phyloP scores from a whole-genome alignment of 2,329 filamentous ascomycete genomes.

The Xylariaceae sp. region DNA sequence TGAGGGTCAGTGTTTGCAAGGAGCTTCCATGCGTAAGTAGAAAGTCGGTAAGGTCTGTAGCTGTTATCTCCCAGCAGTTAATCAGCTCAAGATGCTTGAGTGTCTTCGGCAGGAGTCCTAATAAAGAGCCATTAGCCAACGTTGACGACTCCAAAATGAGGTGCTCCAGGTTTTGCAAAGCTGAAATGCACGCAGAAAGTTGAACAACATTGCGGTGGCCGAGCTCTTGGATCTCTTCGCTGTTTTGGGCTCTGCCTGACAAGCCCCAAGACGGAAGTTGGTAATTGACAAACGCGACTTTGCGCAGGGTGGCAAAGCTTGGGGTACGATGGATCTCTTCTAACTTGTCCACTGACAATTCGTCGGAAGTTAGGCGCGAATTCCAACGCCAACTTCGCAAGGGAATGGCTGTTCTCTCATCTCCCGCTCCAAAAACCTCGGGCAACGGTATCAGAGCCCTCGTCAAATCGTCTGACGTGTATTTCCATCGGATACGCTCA shows the following conservation, averaged over 20 bases:
- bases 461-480: slow-evolving; percentile 63
- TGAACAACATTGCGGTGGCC: slow-evolving; percentile 37
- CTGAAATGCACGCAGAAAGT: slow-evolving; percentile 51
- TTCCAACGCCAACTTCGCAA: slow-evolving; percentile 66
- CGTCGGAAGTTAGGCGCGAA: slow-evolving; percentile 52
- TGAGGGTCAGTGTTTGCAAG: slow-evolving; percentile 69
- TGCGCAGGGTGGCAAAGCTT: slow-evolving; percentile 59
- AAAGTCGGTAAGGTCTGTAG: slow-evolving; percentile 66
- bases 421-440: slow-evolving; percentile 44
- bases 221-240: slow-evolving; percentile 31
- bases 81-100: slow-evolving; percentile 72
- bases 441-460: slow-evolving; percentile 57
- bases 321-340: slow-evolving; percentile 54
- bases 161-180: slow-evolving; percentile 65
- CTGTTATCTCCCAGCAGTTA: slow-evolving; percentile 77
- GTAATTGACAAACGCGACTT: slow-evolving; percentile 65
- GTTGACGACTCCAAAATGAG: slow-evolving; percentile 77
- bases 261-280: slow-evolving; percentile 52
- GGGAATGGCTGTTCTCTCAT: slow-evolving; percentile 38
- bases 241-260: slow-evolving; percentile 20
- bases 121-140: slow-evolving; percentile 66
- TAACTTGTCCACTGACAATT: slow-evolving; percentile 53
- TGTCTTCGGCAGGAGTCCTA: slow-evolving; percentile 68
- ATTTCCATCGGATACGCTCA: slow-evolving; percentile 67
- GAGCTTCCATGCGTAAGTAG: slow-evolving; percentile 67